Conservation (phyloP, 2,329 filamentous ascomycete species). For the Leptodontidium sp. region DNA sequence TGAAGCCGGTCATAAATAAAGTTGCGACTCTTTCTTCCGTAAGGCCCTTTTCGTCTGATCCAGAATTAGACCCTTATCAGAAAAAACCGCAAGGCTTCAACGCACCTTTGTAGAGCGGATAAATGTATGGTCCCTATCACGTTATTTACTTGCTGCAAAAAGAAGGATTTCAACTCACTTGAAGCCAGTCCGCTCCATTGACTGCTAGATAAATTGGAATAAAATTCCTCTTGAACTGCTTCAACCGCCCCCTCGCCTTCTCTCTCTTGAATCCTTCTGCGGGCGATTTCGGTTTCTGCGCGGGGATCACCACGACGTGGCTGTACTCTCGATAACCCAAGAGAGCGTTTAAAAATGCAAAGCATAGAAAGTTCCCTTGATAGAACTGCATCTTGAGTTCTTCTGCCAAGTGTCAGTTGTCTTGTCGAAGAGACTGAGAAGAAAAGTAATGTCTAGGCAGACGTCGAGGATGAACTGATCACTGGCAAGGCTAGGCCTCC, state of each 20-base stretch:
- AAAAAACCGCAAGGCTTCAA: not conserved
- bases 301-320: not conserved
- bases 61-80: not conserved
- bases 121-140: constrained; percentile 40
- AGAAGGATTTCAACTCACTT: constrained; percentile 44
- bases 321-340: constrained; percentile 21
- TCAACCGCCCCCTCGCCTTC: constrained; percentile 17
- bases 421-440: not conserved
- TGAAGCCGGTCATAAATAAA: constrained; percentile 41
- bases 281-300: constrained; percentile 14
- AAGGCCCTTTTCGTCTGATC: constrained; percentile 37
- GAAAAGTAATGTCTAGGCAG: not conserved
- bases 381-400: constrained; percentile 29
- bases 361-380: constrained; percentile 30
- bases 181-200: constrained; percentile 59
- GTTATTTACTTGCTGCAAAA: not conserved
- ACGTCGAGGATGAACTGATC: not conserved
- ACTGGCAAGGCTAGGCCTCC: constrained; percentile 7
- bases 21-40: constrained; percentile 38
- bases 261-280: not conserved
- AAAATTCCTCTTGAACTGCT: constrained; percentile 44
- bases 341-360: constrained; percentile 31
- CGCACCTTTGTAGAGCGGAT: constrained; percentile 42
- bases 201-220: constrained; percentile 55
- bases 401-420: not conserved